phyloP scores from a whole-genome alignment of 768 basidiomycete genomes.

The Trichaptum fuscoviolaceum region DNA sequence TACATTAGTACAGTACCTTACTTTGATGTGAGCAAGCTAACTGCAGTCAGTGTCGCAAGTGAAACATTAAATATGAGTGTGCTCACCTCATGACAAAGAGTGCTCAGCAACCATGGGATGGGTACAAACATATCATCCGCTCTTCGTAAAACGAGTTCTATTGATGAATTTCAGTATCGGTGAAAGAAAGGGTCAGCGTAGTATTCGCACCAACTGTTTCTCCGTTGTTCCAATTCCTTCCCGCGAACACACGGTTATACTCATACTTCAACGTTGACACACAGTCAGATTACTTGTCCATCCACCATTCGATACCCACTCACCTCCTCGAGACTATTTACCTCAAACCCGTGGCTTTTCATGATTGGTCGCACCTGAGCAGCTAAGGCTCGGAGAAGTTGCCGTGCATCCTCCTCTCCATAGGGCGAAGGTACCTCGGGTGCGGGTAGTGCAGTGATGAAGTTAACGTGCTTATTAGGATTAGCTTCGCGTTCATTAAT shows the following conservation, averaged over 20 bases:
- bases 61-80: background rate
- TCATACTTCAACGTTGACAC: slow-evolving; percentile 51
- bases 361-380: slow-evolving; percentile 82
- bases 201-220: slow-evolving; percentile 60
- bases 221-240: slow-evolving; percentile 81
- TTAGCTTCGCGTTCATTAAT: slow-evolving; percentile 64
- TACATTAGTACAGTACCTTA: slow-evolving; percentile 19
- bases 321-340: slow-evolving; percentile 84
- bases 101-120: slow-evolving; percentile 65
- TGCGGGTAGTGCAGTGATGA: slow-evolving; percentile 55
- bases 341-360: slow-evolving; percentile 69
- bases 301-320: slow-evolving; percentile 6
- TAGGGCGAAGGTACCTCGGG: slow-evolving; percentile 30
- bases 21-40: slow-evolving; percentile 82
- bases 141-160: slow-evolving; percentile 72
- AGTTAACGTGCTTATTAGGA: slow-evolving; percentile 75
- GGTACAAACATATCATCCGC: slow-evolving; percentile 56
- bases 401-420: slow-evolving; percentile 53
- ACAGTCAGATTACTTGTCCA: background rate
- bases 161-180: slow-evolving; percentile 5
- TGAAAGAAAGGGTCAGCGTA: slow-evolving; percentile 7
- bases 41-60: slow-evolving; percentile 8
- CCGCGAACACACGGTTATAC: slow-evolving; percentile 71
- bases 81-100: slow-evolving; percentile 76
- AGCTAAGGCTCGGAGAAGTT: slow-evolving; percentile 71